Evolutionary conservation across 768 basidiomycete species (phyloP), one percentile per base, ranked within the genome.

Genomic region (Russula sp.): DNA sequence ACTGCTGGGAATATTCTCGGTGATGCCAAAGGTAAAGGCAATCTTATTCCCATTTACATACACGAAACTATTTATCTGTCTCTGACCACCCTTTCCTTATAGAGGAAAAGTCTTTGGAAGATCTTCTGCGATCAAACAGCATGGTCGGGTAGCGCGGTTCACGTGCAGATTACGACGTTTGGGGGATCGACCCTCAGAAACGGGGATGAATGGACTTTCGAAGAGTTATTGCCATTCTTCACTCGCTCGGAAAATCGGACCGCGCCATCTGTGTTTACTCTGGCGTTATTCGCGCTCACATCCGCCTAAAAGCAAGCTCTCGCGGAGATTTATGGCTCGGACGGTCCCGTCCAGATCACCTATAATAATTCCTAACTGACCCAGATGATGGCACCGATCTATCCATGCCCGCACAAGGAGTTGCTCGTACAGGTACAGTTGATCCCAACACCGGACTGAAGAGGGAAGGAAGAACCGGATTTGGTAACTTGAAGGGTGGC

Each of bases 71-170:
- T n/a, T 34, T 10, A 18, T 30, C 30, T 20, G 18, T n/a, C 3
- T 22, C 46, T 59, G 11, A 63, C 22, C 8, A 20, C 14, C 4
- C 38, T 20, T 52, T 32, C 22, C 16, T 16, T 44, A 4, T 9
- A 67, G 66, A 34, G 66, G 66, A 26, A 67, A 65, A n/a, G 66
- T 67, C 28, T 57, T 67, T 16, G 66, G 66, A 26, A 59, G 66
- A 14, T 67, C 66, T 36, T 60, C 66, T 9, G 66, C 66, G 13
- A 67, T 67, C 30, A 65, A n/a, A 67, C 55, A 65, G 64, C 22
- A 61, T 67, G 66, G 66, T 67, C 36, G 65, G 63, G 66, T 63
- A 67, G 44, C 66, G 66, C 11, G 63, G 66, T 7, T 65, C 63
- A 11, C 57, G 58, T 32, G 49, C 63, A 13, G 66, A 67, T 54